Conservation (phyloP, 495 filamentous ascomycete species). For the Bombardia bombarda region DNA sequence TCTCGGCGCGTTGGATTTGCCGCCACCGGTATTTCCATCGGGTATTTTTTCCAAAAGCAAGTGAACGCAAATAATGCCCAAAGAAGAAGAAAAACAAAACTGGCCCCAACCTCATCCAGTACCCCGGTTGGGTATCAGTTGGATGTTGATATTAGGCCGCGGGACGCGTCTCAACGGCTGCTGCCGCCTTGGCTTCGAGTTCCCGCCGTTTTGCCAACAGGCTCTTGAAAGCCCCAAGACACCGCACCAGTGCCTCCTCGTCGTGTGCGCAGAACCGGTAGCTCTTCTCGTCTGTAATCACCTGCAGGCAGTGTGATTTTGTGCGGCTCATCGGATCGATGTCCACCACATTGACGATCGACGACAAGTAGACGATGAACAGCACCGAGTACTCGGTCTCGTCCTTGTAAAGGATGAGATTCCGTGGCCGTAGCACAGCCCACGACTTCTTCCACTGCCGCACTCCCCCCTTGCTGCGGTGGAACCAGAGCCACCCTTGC, state of each 20-base stretch:
- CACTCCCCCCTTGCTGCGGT: conserved; percentile 79
- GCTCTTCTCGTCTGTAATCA: conserved; percentile 90
- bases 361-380: conserved; percentile 70
- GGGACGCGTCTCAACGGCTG: conserved; percentile 7
- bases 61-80: background rate
- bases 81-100: background rate
- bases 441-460: conserved; percentile 92
- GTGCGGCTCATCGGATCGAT: conserved; percentile 80
- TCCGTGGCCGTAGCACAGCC: conserved; percentile 83
- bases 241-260: conserved; percentile 77
- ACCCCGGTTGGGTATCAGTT: background rate
- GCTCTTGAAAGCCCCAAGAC: conserved; percentile 86
- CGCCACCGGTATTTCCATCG: background rate
- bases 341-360: conserved; percentile 86
- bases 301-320: conserved; percentile 80
- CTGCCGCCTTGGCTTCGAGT: conserved; percentile 34
- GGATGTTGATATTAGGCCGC: background rate
- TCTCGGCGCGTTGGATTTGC: background rate
- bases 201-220: conserved; percentile 64
- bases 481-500: conserved; percentile 82
- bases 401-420: conserved; percentile 87
- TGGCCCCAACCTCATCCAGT: background rate
- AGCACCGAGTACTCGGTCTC: conserved; percentile 83
- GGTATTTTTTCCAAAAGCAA: background rate
- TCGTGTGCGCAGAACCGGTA: conserved; percentile 77